Base-by-base conservation (phyloP, 345 rosid genomes). In the Hibiscus trionum region DNA sequence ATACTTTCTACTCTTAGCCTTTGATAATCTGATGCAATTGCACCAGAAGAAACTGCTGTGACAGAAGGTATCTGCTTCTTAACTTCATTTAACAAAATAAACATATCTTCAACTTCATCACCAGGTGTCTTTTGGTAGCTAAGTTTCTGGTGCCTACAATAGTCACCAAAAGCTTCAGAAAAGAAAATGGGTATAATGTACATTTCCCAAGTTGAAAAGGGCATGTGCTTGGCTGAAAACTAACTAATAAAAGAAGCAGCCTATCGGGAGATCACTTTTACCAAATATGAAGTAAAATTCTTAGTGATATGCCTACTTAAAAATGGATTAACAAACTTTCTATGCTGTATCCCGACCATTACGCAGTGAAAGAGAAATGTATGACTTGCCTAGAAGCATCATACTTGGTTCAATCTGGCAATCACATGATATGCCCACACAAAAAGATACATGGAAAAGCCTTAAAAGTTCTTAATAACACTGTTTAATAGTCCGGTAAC, bases 21-120 rank as follows among this genome's bases (percentile, higher is more conserved):
- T 66, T 95, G 99, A 77, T 95, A 95, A 73, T 95, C 97, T 14
- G 98, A 95, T 57, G 98, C 97, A 80, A 95, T 95, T 24, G 98
- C 99, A 79, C 99, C 99, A 26, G 98, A 95, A 56, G 91, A 90
- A 62, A 92, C 96, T 17, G 97, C 98, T 12, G 83, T 74, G 27
- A 92, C 62, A 62, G 90, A 85, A 35, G 98, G 98, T 76, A 95
- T 92, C 81, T 85, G 96, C 69, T 79, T 85, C 80, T 89, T 92
- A 44, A 92, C 96, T 85, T 90, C 96, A 71, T 80, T 84, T 72
- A 95, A 76, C 78, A 95, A 77, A 55, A 88, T 75, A 66, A 46
- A 68, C 72, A 68, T 68, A 68, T 68, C 72, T 68, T 68, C 72
- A 50, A 68, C 72, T 52, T 68, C 72, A 31, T 68, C 72, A 50